A percentile compares a stretch with the other conserved stretches of the same genome.
phyloP scores from a whole-genome alignment of 2,329 filamentous ascomycete species.

The Xylariaceae sp. region DNA sequence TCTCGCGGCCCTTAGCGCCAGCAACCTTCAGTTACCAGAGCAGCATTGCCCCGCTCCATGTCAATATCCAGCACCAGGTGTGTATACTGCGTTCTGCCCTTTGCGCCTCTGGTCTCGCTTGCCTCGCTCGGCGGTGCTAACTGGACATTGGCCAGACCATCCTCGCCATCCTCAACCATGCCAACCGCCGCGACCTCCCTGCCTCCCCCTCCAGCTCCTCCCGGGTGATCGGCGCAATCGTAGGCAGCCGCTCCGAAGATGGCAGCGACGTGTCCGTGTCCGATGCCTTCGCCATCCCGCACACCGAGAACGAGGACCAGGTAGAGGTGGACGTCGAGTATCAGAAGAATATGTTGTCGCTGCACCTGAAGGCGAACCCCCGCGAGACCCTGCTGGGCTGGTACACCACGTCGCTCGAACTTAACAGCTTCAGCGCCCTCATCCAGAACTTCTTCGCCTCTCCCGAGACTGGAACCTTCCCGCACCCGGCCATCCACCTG shows the following conservation, averaged over 20 bases:
- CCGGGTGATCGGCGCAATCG: slow-evolving; percentile 91
- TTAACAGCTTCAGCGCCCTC: slow-evolving; percentile 96
- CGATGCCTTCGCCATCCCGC: slow-evolving; percentile 94
- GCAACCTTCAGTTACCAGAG: slow-evolving; percentile 70
- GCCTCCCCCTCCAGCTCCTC: slow-evolving; percentile 66
- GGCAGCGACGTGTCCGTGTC: slow-evolving; percentile 93
- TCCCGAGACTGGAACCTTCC: slow-evolving; percentile 93
- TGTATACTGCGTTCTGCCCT: slow-evolving; percentile 21
- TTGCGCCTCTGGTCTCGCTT: slow-evolving; percentile 1
- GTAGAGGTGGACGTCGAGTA: slow-evolving; percentile 99
- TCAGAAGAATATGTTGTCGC: slow-evolving; percentile 96
- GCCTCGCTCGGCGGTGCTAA: slow-evolving; percentile 1
- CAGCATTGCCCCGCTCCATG: slow-evolving; percentile 83
- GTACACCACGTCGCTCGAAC: slow-evolving; percentile 95
- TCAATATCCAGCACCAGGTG: slow-evolving; percentile 94
- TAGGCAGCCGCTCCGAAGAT: slow-evolving; percentile 91
- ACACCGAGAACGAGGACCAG: slow-evolving; percentile 97
- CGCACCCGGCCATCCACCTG: slow-evolving; percentile 93
- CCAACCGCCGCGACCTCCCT: slow-evolving; percentile 70
- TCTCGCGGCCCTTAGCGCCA: slow-evolving; percentile 85
- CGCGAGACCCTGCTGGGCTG: slow-evolving; percentile 92
- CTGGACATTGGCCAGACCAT: slow-evolving; percentile 41
- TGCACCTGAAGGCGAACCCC: slow-evolving; percentile 89
- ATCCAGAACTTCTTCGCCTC: slow-evolving; percentile 99
- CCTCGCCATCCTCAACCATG: slow-evolving; percentile 84